Base-by-base conservation (phyloP, 305 asterid genomes). In the Solanum chacoense region DNA sequence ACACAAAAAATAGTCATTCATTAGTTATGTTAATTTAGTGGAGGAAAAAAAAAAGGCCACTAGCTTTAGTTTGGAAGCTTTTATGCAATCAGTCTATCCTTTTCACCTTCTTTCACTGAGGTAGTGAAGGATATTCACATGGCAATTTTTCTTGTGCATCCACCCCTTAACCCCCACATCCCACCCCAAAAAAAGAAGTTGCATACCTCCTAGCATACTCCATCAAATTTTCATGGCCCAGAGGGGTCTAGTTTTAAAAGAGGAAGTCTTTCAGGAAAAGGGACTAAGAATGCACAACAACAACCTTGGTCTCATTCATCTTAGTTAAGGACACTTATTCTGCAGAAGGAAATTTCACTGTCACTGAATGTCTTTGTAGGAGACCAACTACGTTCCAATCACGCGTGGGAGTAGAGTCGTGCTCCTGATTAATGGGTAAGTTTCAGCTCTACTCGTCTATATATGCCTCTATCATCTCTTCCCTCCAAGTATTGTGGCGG, bases 341-440 rank as follows among this genome's bases (percentile, higher is more conserved):
- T 87, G 88, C 87, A 74, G 50, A 88, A 50, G 84, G 34, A 89
- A 75, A 38, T 91, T 71, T 92, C 71, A 91, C 90, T 88, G 38
- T 71, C 22, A 34, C 85, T 87, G 79, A 74, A 84, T 91, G 28
- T 71, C 73, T 91, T 89, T 94, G 94, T 90, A 97, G 99, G 99
- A 96, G 91, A 96, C 99, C 83, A 93, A 95, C 93, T 97, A 95
- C 88, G 98, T 95, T 89, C 96, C 98, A 79, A 96, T 97, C 89
- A 94, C 98, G 29, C 98, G 99, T 22, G 99, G 99, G 88, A 94
- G 95, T 93, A 94, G 98, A 90, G 95, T 96, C 88, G 98, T 95
- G 59, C 93, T 97, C 91, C 94, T 97, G 99, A 88, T 96, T 88
- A 97, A 97, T 88, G 99, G 99, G 99, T 97, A 94, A 90, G 94